Evolutionary conservation across 1,284 basidiomycete species (phyloP).

Genomic region (Austroboletus olivaceoglutinosus): DNA sequence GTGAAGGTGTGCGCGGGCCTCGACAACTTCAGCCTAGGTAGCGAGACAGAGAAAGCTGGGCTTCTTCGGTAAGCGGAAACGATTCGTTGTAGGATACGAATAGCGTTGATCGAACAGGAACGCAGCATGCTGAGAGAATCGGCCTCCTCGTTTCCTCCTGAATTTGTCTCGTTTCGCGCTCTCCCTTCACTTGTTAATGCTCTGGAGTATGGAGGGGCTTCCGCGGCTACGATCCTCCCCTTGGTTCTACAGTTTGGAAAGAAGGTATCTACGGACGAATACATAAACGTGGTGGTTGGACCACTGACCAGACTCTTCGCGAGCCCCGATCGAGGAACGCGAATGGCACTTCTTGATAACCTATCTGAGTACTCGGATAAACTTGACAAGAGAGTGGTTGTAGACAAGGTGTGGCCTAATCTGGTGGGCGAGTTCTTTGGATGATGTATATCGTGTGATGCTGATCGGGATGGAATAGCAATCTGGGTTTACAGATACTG

Average conservation of each 20-base stretch:
- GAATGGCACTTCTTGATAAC: conserved; percentile 91
- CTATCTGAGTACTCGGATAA: conserved; percentile 84
- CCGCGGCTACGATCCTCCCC: conserved; percentile 77
- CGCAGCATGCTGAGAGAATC: conserved; percentile 77
- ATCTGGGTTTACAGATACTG: conserved; percentile 94
- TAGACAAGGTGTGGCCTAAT: conserved; percentile 91
- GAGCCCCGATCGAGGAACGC: conserved; percentile 87
- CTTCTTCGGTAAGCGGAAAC: conserved; percentile 63
- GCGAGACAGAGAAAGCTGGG: conserved; percentile 76
- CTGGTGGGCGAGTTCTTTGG: conserved; percentile 53
- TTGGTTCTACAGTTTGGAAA: conserved; percentile 80
- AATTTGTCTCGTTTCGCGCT: conserved; percentile 85
- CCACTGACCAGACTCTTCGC: conserved; percentile 84
- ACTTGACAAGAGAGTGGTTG: conserved; percentile 81
- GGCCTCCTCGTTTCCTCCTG: conserved; percentile 75
- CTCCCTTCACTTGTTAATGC: conserved; percentile 86
- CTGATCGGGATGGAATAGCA: conserved; percentile 47
- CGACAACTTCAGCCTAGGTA: conserved; percentile 83
- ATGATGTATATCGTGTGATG: not conserved
- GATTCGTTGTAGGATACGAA: not conserved
- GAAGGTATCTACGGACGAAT: conserved; percentile 71
- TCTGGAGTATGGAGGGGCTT: conserved; percentile 81
- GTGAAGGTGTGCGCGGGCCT: conserved; percentile 84
- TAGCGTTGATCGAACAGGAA: not conserved
- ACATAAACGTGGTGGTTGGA: conserved; percentile 64